Base-by-base conservation (phyloP, 768 basidiomycete species). In the Mycena maculata region DNA sequence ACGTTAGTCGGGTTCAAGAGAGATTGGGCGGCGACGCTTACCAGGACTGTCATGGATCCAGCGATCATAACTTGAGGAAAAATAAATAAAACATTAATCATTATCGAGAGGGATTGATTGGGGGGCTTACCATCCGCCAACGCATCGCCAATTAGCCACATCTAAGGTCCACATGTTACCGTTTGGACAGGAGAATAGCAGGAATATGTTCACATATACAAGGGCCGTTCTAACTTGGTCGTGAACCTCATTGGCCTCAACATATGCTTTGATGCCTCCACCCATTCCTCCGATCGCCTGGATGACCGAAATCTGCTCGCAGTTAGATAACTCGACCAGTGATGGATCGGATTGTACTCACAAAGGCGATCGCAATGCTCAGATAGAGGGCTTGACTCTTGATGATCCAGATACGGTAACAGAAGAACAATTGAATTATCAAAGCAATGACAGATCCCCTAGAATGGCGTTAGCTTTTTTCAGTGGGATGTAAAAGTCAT, bases 321-420 rank as follows among this genome's bases (percentile, higher is more conserved):
- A 31, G 23, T 45, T 9, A 50, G 39, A 47, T 5, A 44, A n/a
- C 0, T 27, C 9, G 10, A 18, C 2, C 16, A 18, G 22, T 8
- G n/a, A n/a, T 8, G 28, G 3, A 23, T 22, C 30, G 30, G 11
- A 20, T 22, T 18, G 31, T 30, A 56, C 67, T 47, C 62, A 68
- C 67, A 20, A 68, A 3, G 27, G 67, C 67, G 30, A 68, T 68
- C 41, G 6, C 48, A 9, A 63, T 63, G 45, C 62, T 68, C 67
- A 63, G 56, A 30, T 23, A 31, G n/a, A 63, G 25, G 41, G 67
- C 67, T 10, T 49, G 15, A 7, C 44, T 54, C 44, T 68, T 64
- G 50, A 68, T 68, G 36, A 68, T 25, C 58, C 62, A 64, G 58
- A 68, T 68, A 53, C 67, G 67, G 52, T 68, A 68, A 39, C 56